Base-by-base conservation (phyloP, 495 filamentous ascomycete genomes). In the Physcia stellaris region DNA sequence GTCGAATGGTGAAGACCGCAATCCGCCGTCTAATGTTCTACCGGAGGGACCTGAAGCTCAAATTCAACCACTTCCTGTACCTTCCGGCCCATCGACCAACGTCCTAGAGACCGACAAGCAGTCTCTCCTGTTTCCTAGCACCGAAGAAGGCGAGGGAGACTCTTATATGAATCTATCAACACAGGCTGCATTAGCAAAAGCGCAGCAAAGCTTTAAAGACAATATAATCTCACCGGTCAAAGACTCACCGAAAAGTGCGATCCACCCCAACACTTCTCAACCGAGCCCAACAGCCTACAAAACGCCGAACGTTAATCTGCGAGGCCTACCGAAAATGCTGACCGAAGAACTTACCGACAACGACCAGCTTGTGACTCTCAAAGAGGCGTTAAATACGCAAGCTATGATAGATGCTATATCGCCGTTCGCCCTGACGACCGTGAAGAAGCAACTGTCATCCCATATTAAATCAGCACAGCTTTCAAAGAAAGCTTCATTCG, bases 391-490 rank as follows among this genome's bases (percentile, higher is more conserved):
- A 41, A 68, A 61, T 43, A 71, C 67, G 4, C 68, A 71, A 50
- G 60, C 49, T 30, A 63, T 70, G 52, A 56, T 71, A 19, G 63
- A 70, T 43, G 58, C 61, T 7, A 58, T 58, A 20, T 68, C 63
- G 1, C 67, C 68, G 19, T 71, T 66, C 32, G 59, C 53, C 1
- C 58, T 66, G 36, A 65, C 61, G 24, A 66, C 63, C 1, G 53
- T 58, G 7, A 66, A 63, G 37, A 65, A 62, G 33, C 24, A 45
- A 42, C 6, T 22, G 42, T 23, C 33, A 41, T 37, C 26, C 55
- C 24, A 37, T 17, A 12, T 31, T 43, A 21, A 18, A 24, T 16
- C 36, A 26, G 19, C 37, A 35, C 16, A 23, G 35, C 37, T 39
- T 11, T 39, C 40, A 33, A 37, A 37, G 21, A 6, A 35, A 6